Base-by-base conservation (phyloP, 2,329 filamentous ascomycete genomes). In the Neofusicoccum umdonicola region DNA sequence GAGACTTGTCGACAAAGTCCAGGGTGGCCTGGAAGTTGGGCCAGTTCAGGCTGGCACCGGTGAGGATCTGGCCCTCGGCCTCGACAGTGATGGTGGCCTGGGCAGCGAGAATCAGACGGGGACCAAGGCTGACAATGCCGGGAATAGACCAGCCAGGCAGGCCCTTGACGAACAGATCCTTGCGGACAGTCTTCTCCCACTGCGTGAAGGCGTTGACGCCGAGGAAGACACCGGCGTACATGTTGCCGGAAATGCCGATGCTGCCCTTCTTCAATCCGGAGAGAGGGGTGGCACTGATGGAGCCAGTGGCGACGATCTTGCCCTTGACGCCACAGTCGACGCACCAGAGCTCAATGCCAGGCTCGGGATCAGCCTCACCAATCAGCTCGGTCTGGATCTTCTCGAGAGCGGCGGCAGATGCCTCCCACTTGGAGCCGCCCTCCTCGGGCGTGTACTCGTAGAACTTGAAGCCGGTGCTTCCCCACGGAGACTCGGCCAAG, bases 271-370 rank as follows among this genome's bases (percentile, higher is more conserved):
- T 68, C 17, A 66, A 22, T 3, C 66, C 65, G 5, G 56, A 60
- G n/a, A 63, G 50, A 11, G 56, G 34, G 13, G 60, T 64, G 57
- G 62, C 65, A 5, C 62, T 64, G 37, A 67, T 58, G 34, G 65
- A 63, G n/a, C 65, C 66, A 5, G 63, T 63, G 6, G 63, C 52
- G 2, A 60, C 31, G 50, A 68, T 45, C 27, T 63, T 48, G 8
- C 66, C 66, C 19, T 62, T 51, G 22, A 68, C 54, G 4, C 66
- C 66, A 31, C 66, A 68, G 37, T 68, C 63, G 15, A 68, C 66
- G 17, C 66, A 68, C 54, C 56, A 68, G 34, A 68, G 56, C 27
- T 66, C 61, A 17, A 67, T 66, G 35, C 66, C 56, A 12, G 65
- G 63, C 54, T 67, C 64, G 17, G 66, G 65, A 15, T 67, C 56